Evolutionary conservation across 208 protist genomes (phyloP).

Genomic region (Leishmania tropica): DNA sequence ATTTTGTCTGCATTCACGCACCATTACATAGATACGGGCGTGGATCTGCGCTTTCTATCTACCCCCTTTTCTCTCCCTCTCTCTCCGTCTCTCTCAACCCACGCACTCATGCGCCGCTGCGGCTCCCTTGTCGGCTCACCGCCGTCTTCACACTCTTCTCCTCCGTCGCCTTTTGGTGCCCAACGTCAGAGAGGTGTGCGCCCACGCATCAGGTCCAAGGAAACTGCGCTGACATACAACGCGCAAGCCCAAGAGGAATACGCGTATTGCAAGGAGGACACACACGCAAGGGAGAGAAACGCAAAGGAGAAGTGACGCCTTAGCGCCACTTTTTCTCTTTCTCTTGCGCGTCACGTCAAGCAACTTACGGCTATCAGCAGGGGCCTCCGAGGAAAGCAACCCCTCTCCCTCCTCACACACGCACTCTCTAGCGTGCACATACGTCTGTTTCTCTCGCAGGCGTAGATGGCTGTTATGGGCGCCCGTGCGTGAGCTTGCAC

Average conservation of each 20-base stretch:
- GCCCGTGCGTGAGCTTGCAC: not conserved
- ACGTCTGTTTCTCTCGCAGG: not conserved
- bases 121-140: not conserved
- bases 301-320: not conserved
- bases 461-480: not conserved
- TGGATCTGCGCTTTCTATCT: not conserved
- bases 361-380: not conserved
- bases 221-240: not conserved
- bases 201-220: not conserved
- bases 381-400: not conserved
- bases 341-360: not conserved
- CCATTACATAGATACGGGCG: not conserved
- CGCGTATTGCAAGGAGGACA: not conserved
- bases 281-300: not conserved
- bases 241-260: not conserved
- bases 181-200: not conserved
- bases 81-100: not conserved
- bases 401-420: not conserved
- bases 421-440: not conserved
- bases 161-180: not conserved
- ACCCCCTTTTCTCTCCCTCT: not conserved
- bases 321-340: not conserved
- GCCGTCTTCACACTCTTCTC: not conserved
- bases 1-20: not conserved
- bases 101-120: not conserved